Percentiles rank a stretch among this genome's conserved stretches.
Conservation (phyloP, 164 flowering plant genomes). For the Nymphaea thermarum region DNA sequence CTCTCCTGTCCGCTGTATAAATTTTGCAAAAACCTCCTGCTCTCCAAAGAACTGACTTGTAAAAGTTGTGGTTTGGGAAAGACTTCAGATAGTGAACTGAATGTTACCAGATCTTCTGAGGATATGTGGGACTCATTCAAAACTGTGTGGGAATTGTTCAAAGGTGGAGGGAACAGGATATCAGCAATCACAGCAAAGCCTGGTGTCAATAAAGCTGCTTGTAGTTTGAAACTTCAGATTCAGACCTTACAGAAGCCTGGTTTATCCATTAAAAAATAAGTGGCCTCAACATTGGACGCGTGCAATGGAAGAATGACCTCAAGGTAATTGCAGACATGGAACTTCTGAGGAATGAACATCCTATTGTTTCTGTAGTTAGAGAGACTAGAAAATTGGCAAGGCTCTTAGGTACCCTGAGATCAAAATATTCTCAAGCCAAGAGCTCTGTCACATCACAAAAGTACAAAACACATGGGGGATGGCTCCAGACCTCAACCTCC, state of each 20-base stretch:
- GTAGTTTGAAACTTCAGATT: conserved; percentile 81
- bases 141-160: conserved; percentile 29
- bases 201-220: conserved; percentile 45
- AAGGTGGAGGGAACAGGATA: conserved; percentile 58
- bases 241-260: conserved; percentile 69
- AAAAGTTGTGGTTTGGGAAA: conserved; percentile 8
- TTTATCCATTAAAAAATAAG: conserved; percentile 47
- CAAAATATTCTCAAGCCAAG: conserved; percentile 71
- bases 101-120: conserved; percentile 5
- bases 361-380: conserved; percentile 70
- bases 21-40: conserved; percentile 53
- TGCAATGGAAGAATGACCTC: conserved; percentile 18
- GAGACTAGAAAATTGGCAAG: conserved; percentile 86
- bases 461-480: conserved; percentile 78
- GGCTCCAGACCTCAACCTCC: conserved; percentile 98
- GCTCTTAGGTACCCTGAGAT: conserved; percentile 83
- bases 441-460: conserved; percentile 55
- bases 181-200: conserved; percentile 38
- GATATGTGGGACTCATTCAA: no score
- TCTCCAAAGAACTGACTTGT: conserved; percentile 4
- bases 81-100: conserved; percentile 7
- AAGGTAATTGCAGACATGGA: conserved; percentile 95
- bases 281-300: conserved; percentile 18
- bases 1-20: conserved; percentile 82
- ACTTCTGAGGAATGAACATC: conserved; percentile 88